Conservation (phyloP, 345 rosid genomes). For the Boechera divaricarpa region DNA sequence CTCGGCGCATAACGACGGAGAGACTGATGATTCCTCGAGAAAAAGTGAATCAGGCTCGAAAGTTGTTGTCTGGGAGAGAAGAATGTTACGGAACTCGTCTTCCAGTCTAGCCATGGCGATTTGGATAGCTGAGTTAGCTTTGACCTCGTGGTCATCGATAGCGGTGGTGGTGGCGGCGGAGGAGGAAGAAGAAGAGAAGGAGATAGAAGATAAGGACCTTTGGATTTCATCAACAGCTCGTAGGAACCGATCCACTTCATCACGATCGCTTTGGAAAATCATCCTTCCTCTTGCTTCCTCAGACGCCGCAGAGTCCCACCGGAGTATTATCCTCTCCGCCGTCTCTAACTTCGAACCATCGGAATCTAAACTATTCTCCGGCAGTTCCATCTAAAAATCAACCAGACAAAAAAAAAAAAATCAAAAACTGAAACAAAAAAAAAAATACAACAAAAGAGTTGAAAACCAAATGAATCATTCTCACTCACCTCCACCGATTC, state of each 20-base stretch:
- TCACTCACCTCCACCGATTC: constrained; percentile 14
- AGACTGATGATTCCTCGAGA: constrained; percentile 46
- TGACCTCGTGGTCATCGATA: constrained; percentile 44
- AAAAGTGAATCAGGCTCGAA: constrained; percentile 66
- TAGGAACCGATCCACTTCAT: constrained; percentile 78
- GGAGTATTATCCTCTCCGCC: constrained; percentile 78
- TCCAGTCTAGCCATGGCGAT: constrained; percentile 99
- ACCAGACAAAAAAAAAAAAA: constrained; percentile 20
- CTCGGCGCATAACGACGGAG: constrained; percentile 40
- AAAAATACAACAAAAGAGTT: background rate
- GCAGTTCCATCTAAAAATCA: constrained; percentile 34
- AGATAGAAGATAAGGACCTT: constrained; percentile 49
- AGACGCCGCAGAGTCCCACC: constrained; percentile 87
- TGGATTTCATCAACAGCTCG: constrained; percentile 92
- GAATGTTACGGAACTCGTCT: constrained; percentile 90
- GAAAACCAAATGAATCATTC: constrained; percentile 9
- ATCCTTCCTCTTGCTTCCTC: constrained; percentile 81
- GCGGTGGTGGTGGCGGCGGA: constrained; percentile 18
- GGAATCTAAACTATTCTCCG: constrained; percentile 31
- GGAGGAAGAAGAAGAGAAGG: constrained; percentile 49
- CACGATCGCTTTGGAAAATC: constrained; percentile 84
- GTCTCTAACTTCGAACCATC: constrained; percentile 48
- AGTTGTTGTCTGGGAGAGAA: constrained; percentile 57
- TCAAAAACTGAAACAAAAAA: background rate
- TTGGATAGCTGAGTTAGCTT: constrained; percentile 76